Conservation (phyloP, 148 eudicot genomes). For the Vaccinium darrowii region DNA sequence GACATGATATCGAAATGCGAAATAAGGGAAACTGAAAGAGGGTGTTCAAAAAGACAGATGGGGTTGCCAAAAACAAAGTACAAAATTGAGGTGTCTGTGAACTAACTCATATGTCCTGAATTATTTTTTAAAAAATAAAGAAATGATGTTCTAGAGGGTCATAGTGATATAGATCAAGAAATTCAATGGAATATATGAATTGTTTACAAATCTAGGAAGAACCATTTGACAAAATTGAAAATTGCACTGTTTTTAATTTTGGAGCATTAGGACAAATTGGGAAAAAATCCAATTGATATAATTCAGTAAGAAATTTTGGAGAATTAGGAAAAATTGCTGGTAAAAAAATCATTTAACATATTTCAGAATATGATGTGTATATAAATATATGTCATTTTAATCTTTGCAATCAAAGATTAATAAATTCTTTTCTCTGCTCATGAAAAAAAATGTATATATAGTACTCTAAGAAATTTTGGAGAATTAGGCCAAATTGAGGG, state of each 20-base stretch:
- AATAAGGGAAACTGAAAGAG: background rate
- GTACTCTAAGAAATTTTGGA: background rate
- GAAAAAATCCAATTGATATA: background rate
- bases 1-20: background rate
- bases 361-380: background rate
- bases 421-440: background rate
- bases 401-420: background rate
- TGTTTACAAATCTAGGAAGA: background rate
- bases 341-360: background rate
- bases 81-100: background rate
- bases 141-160: background rate
- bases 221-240: background rate
- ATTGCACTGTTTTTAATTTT: background rate
- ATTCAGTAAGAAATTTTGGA: background rate
- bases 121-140: background rate
- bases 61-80: background rate
- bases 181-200: background rate
- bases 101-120: background rate
- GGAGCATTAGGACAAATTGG: background rate
- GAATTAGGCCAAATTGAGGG: background rate
- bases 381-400: background rate
- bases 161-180: background rate
- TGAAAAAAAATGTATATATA: background rate
- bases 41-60: background rate
- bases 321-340: background rate